Evolutionary conservation across 495 filamentous ascomycete genomes (phyloP).

Genomic region (Terfezia claveryi): DNA sequence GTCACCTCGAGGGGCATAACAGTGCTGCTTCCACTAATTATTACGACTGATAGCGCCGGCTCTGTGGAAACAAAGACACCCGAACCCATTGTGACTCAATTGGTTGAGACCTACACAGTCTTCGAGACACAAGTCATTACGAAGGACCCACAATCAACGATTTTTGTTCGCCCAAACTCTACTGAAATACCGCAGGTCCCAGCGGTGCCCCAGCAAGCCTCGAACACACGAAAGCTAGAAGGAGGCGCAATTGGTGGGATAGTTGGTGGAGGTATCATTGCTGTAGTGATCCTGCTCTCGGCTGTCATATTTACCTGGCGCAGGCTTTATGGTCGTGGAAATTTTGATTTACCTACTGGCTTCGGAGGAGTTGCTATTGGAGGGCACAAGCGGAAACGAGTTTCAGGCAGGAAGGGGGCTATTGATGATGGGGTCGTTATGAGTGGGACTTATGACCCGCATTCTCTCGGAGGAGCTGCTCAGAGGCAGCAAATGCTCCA

Average conservation of each 20-base stretch:
- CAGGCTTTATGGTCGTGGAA: background rate
- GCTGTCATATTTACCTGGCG: background rate
- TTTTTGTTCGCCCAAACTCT: background rate
- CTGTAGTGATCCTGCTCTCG: background rate
- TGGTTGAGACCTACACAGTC: background rate
- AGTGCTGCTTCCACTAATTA: background rate
- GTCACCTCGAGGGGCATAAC: background rate
- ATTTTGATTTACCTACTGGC: background rate
- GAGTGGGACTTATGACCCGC: background rate
- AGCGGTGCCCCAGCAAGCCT: background rate
- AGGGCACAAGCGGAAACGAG: background rate
- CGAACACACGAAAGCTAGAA: background rate
- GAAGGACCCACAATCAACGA: background rate
- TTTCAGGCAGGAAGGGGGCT: background rate
- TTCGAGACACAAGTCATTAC: background rate
- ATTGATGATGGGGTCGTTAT: background rate
- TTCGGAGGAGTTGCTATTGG: background rate
- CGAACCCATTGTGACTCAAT: background rate
- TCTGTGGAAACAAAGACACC: background rate
- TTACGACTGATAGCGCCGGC: background rate
- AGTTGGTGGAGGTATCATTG: background rate
- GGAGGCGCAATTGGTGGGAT: background rate
- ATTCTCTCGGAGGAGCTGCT: background rate
- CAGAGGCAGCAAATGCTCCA: background rate
- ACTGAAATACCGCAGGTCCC: background rate